Base-by-base conservation (phyloP, 139 green algal species). In the Picochlorum sp. region DNA sequence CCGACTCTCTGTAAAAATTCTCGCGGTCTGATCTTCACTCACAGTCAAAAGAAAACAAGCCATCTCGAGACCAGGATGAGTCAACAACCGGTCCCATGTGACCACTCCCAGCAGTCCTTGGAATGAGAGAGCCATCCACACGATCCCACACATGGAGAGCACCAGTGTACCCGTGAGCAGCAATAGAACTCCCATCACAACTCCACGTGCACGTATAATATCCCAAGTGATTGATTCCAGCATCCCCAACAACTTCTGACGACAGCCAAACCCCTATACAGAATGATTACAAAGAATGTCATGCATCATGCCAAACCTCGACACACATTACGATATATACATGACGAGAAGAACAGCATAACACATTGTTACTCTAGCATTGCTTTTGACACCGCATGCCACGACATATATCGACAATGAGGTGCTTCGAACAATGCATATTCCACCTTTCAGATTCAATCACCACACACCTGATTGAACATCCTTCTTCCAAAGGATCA, bases 161-260 rank as follows among this genome's bases (percentile, higher is more conserved):
- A 0, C 92, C 92, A 15, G 85, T 96, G 77, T 86, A 95, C 23
- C 90, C 90, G 61, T 98, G 84, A 8, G 93, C 87, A 14, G 94
- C 30, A 3, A 97, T 84, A 34, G 47, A 50, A 9, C 32, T 14
- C 2, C 81, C 87, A 15, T 75, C 61, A 7, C 84, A 83, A 14
- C 58, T 62, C 41, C 83, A 96, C 10, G 74, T 66, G 13, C 83
- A 88, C 7, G 82, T 82, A 66, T 72, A 80, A 59, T 92, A 90
- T 16, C 86, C 86, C 38, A 94, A 72, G 52, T 73, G 72, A 55
- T 72, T 72, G 34, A 68, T 45, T 4, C 90, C 90, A 1, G 89
- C 89, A 64, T 98, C 91, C 0, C 92, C 92, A 47, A 98, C 69
- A 21, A 70, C 83, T 32, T 86, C 79, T 45, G 85, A 81, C 16